Evolutionary conservation across 129 eudicot genomes (phyloP).

Genomic region (Oenanthe sinensis): DNA sequence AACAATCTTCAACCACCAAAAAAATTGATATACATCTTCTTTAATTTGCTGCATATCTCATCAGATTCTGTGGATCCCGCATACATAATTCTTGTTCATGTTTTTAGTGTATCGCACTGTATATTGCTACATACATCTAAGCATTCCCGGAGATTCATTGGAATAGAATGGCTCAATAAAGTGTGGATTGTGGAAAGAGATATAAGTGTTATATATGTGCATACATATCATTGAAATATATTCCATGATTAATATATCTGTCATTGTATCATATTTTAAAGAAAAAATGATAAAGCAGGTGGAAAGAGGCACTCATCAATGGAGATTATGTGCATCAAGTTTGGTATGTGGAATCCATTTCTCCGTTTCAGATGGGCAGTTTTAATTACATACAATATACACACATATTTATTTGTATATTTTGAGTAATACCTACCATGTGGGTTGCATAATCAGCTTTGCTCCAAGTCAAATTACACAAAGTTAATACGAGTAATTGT

Average conservation of each 20-base stretch:
- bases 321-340: slow-evolving; percentile 4
- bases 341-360: slow-evolving; percentile 13
- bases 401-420: neutral
- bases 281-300: slow-evolving; percentile 7
- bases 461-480: neutral
- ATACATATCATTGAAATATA: neutral
- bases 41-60: slow-evolving; percentile 1
- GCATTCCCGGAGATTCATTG: neutral
- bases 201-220: neutral
- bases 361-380: slow-evolving; percentile 5
- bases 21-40: neutral
- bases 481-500: neutral
- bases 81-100: neutral
- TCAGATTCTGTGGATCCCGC: slow-evolving; percentile 22
- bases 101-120: neutral
- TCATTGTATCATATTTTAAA: slow-evolving; percentile 7
- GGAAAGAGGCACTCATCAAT: slow-evolving; percentile 11
- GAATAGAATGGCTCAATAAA: neutral
- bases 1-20: neutral
- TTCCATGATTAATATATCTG: neutral
- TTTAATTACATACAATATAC: neutral
- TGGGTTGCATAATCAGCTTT: slow-evolving; percentile 1
- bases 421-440: slow-evolving; percentile 1
- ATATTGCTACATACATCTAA: neutral
- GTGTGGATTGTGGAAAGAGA: neutral